Percentiles rank a stretch among this genome's conserved stretches.
phyloP scores from a whole-genome alignment of 306 rosid species.

The Cucurbita moschata region DNA sequence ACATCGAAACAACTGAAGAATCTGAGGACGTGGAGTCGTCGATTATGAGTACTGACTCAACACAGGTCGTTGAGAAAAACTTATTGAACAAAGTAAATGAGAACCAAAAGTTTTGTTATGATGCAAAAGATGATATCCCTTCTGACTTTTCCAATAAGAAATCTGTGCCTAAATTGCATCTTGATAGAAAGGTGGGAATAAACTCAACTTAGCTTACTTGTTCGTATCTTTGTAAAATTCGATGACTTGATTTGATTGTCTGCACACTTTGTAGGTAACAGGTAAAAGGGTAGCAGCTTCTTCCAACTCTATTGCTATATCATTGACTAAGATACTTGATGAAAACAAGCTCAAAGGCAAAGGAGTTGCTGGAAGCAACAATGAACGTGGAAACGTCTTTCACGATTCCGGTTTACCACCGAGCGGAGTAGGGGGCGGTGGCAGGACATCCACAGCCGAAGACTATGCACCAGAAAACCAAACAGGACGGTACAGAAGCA shows the following conservation, averaged over 20 bases:
- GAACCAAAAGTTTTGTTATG: not conserved
- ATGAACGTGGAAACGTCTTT: slow-evolving; percentile 11
- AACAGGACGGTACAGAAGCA: not conserved
- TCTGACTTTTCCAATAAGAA: slow-evolving; percentile 4
- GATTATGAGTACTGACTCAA: slow-evolving; percentile 8
- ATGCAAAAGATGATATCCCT: not conserved
- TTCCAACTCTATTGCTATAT: slow-evolving; percentile 10
- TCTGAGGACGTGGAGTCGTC: slow-evolving; percentile 12
- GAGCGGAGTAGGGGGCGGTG: not conserved
- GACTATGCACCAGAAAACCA: not conserved
- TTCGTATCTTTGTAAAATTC: not conserved
- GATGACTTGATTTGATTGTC: not conserved
- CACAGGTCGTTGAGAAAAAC: slow-evolving; percentile 3
- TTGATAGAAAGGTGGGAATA: slow-evolving; percentile 5
- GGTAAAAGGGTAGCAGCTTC: slow-evolving; percentile 9
- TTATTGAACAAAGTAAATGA: slow-evolving; percentile 10
- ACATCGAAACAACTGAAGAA: slow-evolving; percentile 15
- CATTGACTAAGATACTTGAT: not conserved
- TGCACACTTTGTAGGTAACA: slow-evolving; percentile 20
- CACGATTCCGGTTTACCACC: not conserved
- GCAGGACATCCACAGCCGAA: slow-evolving; percentile 10
- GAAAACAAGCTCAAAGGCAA: slow-evolving; percentile 9
- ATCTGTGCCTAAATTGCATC: not conserved
- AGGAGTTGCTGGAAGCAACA: not conserved
- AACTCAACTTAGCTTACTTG: not conserved